Percentiles rank a stretch among this genome's conserved stretches.
phyloP scores from a whole-genome alignment of 352 stramenopile species.

The Phytophthora nicotianae region DNA sequence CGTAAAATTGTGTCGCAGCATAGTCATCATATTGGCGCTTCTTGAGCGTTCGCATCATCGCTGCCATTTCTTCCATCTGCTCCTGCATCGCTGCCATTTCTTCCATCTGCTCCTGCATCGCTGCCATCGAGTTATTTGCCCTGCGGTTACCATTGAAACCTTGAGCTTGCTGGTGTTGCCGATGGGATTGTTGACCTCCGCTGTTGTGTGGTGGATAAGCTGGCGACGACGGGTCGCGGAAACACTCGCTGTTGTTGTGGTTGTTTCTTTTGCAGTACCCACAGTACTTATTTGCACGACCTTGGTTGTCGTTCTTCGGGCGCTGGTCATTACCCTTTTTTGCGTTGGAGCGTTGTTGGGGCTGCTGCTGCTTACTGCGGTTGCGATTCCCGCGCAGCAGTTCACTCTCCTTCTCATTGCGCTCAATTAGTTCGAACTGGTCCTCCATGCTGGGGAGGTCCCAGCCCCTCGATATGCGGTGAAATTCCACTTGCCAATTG shows the following conservation, averaged over 20 bases:
- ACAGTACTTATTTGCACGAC: not conserved
- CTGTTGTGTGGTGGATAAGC: not conserved
- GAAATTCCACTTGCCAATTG: not conserved
- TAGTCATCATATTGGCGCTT: constrained; percentile 4
- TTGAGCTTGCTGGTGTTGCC: not conserved
- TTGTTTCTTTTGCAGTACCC: not conserved
- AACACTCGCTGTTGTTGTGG: not conserved
- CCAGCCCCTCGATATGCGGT: not conserved
- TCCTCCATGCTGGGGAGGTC: not conserved
- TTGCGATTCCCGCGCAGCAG: not conserved
- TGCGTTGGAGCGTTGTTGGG: not conserved
- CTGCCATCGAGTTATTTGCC: too few species aligned
- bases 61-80: not conserved
- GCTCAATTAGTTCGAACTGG: not conserved
- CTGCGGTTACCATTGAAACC: too few species aligned
- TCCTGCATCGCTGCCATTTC: constrained; percentile 3
- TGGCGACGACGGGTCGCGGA: not conserved
- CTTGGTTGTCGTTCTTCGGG: not conserved
- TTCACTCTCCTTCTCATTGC: not conserved
- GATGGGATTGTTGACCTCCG: not conserved
- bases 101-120: not conserved
- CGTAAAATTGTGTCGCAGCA: not conserved
- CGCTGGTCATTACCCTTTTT: not conserved
- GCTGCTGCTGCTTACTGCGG: not conserved
- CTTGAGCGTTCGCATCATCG: constrained; percentile 7